phyloP scores from a whole-genome alignment of 768 basidiomycete genomes.

The Rhizopogon vinicolor region DNA sequence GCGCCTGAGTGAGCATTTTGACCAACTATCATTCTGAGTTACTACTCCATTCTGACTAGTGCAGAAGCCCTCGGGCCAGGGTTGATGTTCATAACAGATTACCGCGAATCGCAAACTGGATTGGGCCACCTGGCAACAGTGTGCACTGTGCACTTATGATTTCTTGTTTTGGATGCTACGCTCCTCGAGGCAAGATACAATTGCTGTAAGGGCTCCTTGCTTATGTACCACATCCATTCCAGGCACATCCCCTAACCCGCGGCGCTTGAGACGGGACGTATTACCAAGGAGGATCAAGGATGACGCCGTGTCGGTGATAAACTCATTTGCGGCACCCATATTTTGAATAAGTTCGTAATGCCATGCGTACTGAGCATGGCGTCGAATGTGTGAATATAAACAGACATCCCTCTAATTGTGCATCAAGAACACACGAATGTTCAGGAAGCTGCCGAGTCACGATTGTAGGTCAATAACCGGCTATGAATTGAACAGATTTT shows the following conservation, averaged over 20 bases:
- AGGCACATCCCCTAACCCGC: neutral
- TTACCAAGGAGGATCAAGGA: no score
- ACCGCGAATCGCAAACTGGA: neutral
- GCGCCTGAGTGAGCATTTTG: neutral
- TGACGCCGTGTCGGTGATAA: no score
- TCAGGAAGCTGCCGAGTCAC: no score
- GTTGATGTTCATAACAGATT: neutral
- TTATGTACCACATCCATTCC: neutral
- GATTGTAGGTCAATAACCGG: no score
- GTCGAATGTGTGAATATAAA: neutral
- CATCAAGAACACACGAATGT: no score
- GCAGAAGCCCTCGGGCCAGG: neutral
- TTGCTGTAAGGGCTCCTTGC: neutral
- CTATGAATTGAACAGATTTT: no score
- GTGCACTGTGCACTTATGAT: neutral
- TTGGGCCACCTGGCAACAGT: neutral
- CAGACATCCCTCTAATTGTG: neutral
- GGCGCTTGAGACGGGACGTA: no score
- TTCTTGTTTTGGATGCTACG: neutral
- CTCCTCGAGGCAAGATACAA: neutral
- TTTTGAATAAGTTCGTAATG: neutral
- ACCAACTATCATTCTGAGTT: neutral
- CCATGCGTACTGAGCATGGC: neutral
- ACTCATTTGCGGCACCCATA: neutral
- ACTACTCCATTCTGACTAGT: neutral